Evolutionary conservation across 129 eudicot species (phyloP).

Genomic region (Saposhnikovia divaricata): DNA sequence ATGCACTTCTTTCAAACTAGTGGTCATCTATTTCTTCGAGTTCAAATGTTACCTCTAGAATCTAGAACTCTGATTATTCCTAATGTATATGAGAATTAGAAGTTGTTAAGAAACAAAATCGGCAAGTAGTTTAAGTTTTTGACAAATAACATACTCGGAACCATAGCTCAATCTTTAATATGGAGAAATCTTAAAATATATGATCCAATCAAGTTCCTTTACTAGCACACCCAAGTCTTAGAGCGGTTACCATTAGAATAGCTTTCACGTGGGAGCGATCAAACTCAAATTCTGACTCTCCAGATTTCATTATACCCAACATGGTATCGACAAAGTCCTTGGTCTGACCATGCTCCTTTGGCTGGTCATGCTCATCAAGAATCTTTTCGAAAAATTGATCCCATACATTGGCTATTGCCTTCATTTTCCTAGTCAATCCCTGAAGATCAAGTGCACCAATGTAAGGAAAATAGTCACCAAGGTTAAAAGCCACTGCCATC

Average conservation of each 20-base stretch:
- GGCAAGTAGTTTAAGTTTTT: background rate
- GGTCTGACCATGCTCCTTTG: slow-evolving; percentile 2
- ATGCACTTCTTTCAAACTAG: background rate
- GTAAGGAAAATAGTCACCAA: slow-evolving; percentile 5
- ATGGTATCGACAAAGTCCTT: slow-evolving; percentile 11
- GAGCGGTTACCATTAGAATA: background rate
- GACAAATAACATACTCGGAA: background rate
- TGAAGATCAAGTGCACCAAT: slow-evolving; percentile 10
- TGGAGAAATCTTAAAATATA: background rate
- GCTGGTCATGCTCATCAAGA: background rate
- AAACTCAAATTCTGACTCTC: slow-evolving; percentile 5
- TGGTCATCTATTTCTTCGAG: background rate
- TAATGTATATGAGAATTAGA: background rate
- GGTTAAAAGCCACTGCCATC: slow-evolving; percentile 2
- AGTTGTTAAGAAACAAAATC: background rate
- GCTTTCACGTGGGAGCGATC: slow-evolving; percentile 7
- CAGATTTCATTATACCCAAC: slow-evolving; percentile 7
- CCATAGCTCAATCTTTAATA: background rate
- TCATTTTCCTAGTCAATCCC: slow-evolving; percentile 3
- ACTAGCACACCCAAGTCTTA: background rate
- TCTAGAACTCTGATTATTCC: too few species aligned
- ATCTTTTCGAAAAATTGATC: slow-evolving; percentile 4
- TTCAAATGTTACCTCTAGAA: background rate
- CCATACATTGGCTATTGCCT: slow-evolving; percentile 4
- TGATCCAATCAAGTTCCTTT: background rate